Conservation (phyloP, 2,329 filamentous ascomycete genomes). For the Botryosphaeria dothidea region DNA sequence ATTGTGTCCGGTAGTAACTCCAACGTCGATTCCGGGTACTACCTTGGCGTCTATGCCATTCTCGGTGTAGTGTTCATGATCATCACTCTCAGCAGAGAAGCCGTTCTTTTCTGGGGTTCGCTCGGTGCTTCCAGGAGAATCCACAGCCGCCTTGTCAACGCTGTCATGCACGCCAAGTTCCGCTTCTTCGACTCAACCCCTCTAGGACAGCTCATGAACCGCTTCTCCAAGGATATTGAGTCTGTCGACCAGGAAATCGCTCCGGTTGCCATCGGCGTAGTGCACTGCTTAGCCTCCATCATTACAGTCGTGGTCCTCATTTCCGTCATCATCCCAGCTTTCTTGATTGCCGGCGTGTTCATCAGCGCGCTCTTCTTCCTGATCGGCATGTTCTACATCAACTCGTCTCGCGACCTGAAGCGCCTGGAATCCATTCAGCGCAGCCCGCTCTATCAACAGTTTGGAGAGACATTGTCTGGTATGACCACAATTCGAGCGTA, state of each 20-base stretch:
- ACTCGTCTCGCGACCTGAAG: constrained; percentile 92
- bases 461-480: constrained; percentile 90
- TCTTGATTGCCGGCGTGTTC: constrained; percentile 82
- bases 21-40: constrained; percentile 79
- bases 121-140: constrained; percentile 83
- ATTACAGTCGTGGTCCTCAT: constrained; percentile 87
- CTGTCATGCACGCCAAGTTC: constrained; percentile 87
- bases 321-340: constrained; percentile 83
- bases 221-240: constrained; percentile 97
- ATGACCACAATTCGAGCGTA: constrained; percentile 98
- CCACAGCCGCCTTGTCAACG: constrained; percentile 74
- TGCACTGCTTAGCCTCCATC: constrained; percentile 68
- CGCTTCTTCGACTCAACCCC: constrained; percentile 98
- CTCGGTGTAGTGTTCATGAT: constrained; percentile 76
- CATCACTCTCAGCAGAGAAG: constrained; percentile 80
- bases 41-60: constrained; percentile 77
- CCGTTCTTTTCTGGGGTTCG: constrained; percentile 90
- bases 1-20: constrained; percentile 42
- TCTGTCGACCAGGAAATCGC: constrained; percentile 95
- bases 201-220: constrained; percentile 94
- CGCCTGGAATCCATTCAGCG: constrained; percentile 90
- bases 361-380: constrained; percentile 82
- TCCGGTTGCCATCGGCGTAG: constrained; percentile 77
- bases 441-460: constrained; percentile 95
- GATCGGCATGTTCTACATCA: constrained; percentile 85